These are phyloP conservation scores for Tetraselmis chui DNA, from an alignment of 139 green algal genomes.

Conservation along the genomic window DNA sequence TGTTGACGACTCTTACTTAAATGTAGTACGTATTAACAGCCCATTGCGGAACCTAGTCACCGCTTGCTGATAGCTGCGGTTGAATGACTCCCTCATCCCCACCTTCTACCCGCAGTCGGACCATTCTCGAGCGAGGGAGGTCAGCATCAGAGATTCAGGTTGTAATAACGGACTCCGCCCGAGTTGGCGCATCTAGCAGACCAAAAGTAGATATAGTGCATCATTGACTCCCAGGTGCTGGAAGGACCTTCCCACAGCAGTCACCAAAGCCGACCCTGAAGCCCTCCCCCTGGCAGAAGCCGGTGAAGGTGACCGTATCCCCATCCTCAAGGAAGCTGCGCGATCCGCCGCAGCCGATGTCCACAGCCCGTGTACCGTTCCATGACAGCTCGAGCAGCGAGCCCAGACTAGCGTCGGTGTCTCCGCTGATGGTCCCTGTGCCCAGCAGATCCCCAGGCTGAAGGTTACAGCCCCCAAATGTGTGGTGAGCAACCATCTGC, in stretches of 20 bases:
- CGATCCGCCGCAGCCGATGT: conserved; percentile 26
- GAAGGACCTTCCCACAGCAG: conserved; percentile 42
- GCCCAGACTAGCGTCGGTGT: conserved; percentile 23
- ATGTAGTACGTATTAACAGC: too few species aligned
- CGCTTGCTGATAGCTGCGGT: too few species aligned
- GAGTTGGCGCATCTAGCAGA: too few species aligned
- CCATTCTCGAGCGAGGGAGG: too few species aligned
- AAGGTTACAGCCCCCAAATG: conserved; percentile 76
- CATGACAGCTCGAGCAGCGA: conserved; percentile 64
- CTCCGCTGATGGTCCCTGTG: conserved; percentile 79
- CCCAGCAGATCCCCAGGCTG: conserved; percentile 76
- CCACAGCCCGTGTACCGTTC: conserved; percentile 36
- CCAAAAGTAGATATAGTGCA: too few species aligned
- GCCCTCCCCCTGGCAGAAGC: conserved; percentile 43
- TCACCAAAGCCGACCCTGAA: conserved; percentile 72
- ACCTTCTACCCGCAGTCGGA: too few species aligned
- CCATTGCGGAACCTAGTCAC: too few species aligned
- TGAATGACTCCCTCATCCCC: too few species aligned
- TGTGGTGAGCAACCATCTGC: conserved; percentile 95
- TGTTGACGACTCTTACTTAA: too few species aligned
- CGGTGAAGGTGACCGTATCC: conserved; percentile 67
- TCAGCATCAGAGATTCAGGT: too few species aligned
- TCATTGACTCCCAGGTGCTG: neutral
- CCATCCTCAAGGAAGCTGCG: conserved; percentile 69
- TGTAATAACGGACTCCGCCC: too few species aligned